Evolutionary conservation across 2,329 filamentous ascomycete species (phyloP).

Genomic region (Xylariaceae sp.): DNA sequence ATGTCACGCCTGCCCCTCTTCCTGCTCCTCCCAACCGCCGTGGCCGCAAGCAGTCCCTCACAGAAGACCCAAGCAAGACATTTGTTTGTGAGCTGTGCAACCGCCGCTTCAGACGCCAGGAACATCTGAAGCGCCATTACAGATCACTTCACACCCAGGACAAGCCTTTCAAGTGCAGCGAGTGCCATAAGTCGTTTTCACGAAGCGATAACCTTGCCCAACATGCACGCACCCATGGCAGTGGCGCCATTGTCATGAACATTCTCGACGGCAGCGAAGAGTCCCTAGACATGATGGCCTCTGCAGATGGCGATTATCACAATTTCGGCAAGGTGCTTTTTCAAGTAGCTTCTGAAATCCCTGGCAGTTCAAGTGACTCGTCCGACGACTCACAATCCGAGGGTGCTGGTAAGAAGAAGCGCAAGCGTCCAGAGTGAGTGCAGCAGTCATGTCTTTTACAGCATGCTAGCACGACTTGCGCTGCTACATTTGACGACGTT

Average conservation of each 20-base stretch:
- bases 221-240: constrained; percentile 90
- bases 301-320: constrained; percentile 60
- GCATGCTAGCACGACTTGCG: constrained; percentile 28
- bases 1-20: constrained; percentile 41
- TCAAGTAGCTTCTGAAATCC: constrained; percentile 72
- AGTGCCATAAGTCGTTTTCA: constrained; percentile 99
- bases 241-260: constrained; percentile 86
- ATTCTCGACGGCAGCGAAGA: constrained; percentile 70
- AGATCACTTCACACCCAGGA: constrained; percentile 97
- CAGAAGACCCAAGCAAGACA: constrained; percentile 96
- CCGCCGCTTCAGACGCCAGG: constrained; percentile 94
- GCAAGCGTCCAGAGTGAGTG: constrained; percentile 66
- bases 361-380: constrained; percentile 61
- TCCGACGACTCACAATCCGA: constrained; percentile 52
- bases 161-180: constrained; percentile 96
- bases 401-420: constrained; percentile 61
- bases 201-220: constrained; percentile 96
- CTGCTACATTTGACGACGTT: constrained; percentile 37
- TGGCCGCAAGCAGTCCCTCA: constrained; percentile 96
- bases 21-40: constrained; percentile 76
- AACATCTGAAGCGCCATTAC: constrained; percentile 98
- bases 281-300: constrained; percentile 41
- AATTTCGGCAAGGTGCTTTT: constrained; percentile 76
- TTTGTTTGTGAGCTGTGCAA: constrained; percentile 97
- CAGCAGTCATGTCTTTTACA: constrained; percentile 25